Base-by-base conservation (phyloP, 1,139 yeast species). In the Pichia sp. region DNA sequence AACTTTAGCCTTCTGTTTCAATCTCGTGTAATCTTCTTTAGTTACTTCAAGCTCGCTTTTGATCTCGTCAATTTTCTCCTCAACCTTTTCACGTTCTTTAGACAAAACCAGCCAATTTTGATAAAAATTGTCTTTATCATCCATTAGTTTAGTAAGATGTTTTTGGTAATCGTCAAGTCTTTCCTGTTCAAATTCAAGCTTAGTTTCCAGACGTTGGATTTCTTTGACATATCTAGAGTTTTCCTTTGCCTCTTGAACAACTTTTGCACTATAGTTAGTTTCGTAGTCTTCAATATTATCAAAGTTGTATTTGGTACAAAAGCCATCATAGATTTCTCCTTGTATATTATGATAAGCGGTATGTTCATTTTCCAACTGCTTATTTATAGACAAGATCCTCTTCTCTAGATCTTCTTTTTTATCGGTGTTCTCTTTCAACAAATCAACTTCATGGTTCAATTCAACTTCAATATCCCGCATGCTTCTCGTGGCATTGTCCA, bases 211-310 rank as follows among this genome's bases (percentile, higher is more conserved):
- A 5, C 82, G 77, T n/a, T 86, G 71, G 31, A 86, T 76, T 42
- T 87, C 84, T 55, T 81, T 81, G 36, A 79, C 72, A 59, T 78
- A 81, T 61, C 82, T 83, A 3, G 87, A 75, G 54, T 85, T 75
- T 66, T 87, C 90, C 61, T 81, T 83, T 1, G 87, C 77, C 55
- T 84, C 79, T 45, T 77, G 76, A 64, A 90, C 78, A 56, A 81
- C 66, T 11, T 81, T 72, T 2, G 82, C 74, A 10, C 93, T 92
- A 57, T 86, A 89, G 30, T 80, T 73, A 48, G 72, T 74, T 67
- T 89, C 96, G 65, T 85, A 89, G 48, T 84, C 90, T 52, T 76
- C 75, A 48, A 88, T 81, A 59, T 76, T 72, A 7, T 64, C 62
- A 62, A 87, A 81, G 0, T 81, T 81, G 56, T 84, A 72, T 54